Evolutionary conservation across 805 yeast species (phyloP), one percentile per base, ranked within the genome.

Genomic region (Spencermartinsiella europaea): DNA sequence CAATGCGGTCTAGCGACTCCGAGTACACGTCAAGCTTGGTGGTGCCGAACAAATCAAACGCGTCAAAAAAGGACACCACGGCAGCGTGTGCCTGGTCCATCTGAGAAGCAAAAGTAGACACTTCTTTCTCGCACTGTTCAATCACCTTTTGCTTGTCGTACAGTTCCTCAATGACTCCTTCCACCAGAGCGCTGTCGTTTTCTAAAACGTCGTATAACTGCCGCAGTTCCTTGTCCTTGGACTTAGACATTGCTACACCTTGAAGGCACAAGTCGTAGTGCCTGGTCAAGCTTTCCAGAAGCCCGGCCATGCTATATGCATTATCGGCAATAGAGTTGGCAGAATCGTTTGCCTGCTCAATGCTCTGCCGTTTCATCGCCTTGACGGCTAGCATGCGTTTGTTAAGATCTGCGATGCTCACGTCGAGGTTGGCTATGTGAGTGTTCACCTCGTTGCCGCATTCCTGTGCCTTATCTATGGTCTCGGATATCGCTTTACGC

Each of bases 241-340:
- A 55, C n/a, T 74, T 64, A 4, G 69, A 50, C 14, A 67, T 54
- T 3, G 65, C 64, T 2, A 68, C 58, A 7, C 78, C 84, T 50
- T 75, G 66, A 10, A 67, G 55, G 54, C 95, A 85, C 59, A 85
- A 88, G 62, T 89, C 96, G 57, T 81, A 87, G 65, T 89, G 96
- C 45, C 77, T 78, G 8, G 95, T 83, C 40, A 89, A 68, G 57
- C 89, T 78, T 46, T 79, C 81, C 28, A 90, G 67, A 15, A 83
- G 69, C 1, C 75, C 72, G 0, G 86, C 95, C 64, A 87, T 72
- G 44, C 84, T 93, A 48, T 74, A 72, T 45, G 87, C 95, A 45
- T 59, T 57, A 2, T 47, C 55, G n/a, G 67, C 67, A 4, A 62
- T 47, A 1, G 49, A 27, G 5, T 54, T 49, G 4, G 58, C 40